Base-by-base conservation (phyloP, 352 stramenopile species). In the Blastocystis sp. region DNA sequence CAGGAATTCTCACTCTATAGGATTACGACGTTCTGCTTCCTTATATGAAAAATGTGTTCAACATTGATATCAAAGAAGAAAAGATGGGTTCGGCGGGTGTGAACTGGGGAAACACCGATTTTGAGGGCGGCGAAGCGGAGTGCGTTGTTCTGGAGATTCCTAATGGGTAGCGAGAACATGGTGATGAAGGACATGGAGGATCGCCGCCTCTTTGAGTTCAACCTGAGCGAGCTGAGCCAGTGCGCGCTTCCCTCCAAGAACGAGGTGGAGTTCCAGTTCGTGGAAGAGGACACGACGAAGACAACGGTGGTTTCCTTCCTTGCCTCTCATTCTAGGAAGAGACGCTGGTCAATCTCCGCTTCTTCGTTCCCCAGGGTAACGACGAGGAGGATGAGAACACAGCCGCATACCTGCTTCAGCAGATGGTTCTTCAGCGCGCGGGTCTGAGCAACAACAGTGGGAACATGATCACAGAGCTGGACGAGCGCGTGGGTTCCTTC, bases 201-300 rank as follows among this genome's bases (percentile, higher is more conserved):
- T 53, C 36, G 84, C 61, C 40, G 42, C 16, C 63, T 87, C 14
- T 48, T 89, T 16, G 84, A 88, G 29, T 51, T 88, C 29, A 79
- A 63, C 9, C 38, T 90, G 53, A 64, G 56, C 42, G 88, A 92
- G 86, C 90, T 96, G 8, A 91, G 88, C 44, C 92, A 96, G 85
- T 96, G 92, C 87, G 95, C 97, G 6, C 87, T 98, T 73, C 95
- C 96, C 0, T 94, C 93, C 63, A 96, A 95, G 75, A 97, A 98
- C 89, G 96, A 99, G 87, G 95, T 99, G 61, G 95, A 98, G 89
- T 89, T 99, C 67, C 96, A 99, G 90, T 98, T 99, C 88, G 91
- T 96, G 87, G 95, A 98, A 89, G 95, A 94, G 76, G 95, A 99
- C 88, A 96, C 93, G 21, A 93, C 96, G n/a, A 94, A 96, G 57